These are phyloP conservation scores for Colletotrichum sp. DNA, from an alignment of 2,329 filamentous ascomycete species.

Conservation along the genomic window DNA sequence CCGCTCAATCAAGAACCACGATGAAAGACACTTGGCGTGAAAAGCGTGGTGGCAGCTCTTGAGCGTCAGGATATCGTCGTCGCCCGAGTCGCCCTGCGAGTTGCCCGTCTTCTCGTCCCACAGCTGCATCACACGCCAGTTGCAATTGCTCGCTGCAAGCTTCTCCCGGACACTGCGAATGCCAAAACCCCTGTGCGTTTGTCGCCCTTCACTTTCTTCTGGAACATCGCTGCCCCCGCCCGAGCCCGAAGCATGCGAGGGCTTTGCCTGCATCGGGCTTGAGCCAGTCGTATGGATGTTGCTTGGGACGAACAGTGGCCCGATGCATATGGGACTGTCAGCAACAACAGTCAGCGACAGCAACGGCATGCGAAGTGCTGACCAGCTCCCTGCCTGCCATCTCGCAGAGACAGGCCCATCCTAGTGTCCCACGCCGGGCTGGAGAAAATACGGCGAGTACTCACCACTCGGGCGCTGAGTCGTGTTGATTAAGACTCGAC, in stretches of 20 bases:
- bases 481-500: background rate
- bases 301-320: conserved; percentile 27
- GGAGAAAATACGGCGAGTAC: background rate
- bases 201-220: background rate
- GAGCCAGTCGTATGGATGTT: background rate
- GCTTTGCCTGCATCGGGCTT: background rate
- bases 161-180: background rate
- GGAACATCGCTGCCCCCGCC: background rate
- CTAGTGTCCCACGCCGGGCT: background rate
- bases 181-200: background rate
- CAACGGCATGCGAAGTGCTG: background rate
- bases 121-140: background rate
- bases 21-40: conserved; percentile 42
- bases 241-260: background rate
- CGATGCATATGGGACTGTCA: conserved; percentile 37
- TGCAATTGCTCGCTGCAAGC: background rate
- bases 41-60: conserved; percentile 43
- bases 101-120: background rate
- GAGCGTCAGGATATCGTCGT: conserved; percentile 38
- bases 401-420: background rate
- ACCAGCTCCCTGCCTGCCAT: background rate
- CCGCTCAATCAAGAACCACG: conserved; percentile 41
- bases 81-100: conserved; percentile 12
- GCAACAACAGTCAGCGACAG: background rate
- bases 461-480: conserved; percentile 7